Evolutionary conservation across 23 red algal species (phyloP), one percentile per base, ranked within the genome.

Genomic region (Gracilariopsis chorda): DNA sequence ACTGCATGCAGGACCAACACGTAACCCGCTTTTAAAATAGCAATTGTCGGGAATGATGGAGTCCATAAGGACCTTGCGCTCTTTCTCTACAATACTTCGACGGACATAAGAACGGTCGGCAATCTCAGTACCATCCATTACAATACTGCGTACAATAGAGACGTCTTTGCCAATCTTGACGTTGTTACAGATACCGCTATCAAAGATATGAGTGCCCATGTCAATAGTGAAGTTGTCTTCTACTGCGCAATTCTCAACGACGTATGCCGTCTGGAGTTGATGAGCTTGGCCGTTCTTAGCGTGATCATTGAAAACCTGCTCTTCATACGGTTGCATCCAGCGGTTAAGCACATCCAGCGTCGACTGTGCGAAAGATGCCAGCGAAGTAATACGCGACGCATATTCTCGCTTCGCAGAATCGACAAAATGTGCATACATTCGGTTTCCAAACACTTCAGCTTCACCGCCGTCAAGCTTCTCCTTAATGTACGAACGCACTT

Each of bases 361-460:
- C 34, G 79, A 20, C 46, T 82, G 69, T 43, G 69, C 51, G 48
- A 88, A 45, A 73, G 78, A 91, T 7, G 83, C 83, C 47, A 80
- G 43, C 9, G 72, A 78, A 51, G 71, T 63, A 77, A 88, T 77
- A 30, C 83, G 83, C 64, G 77, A 78, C 7, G 32, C 80, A 78
- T 90, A 78, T 41, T 77, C 83, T 70, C 70, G 67, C 30, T 51
- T 51, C 36, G 19, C 32, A 11, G 80, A 73, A 32, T 74, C 36
- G 45, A 48, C 40, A 43, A 59, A 93, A 55, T 93, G 69, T 2
- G 65, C 78, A 63, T 88, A 97, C 61, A 93, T 86, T 0, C 78
- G 80, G 75, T 97, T 97, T 19, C 95, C 95, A 41, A 92, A 82
- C 13, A 97, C 53, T 47, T 97, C 95, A 19, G 76, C 87, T 34